A percentile compares a stretch with the other conserved stretches of the same genome.
These are phyloP conservation scores for Trichoderma aggressivum DNA, from an alignment of 2,329 filamentous ascomycete species.

Conservation along the genomic window DNA sequence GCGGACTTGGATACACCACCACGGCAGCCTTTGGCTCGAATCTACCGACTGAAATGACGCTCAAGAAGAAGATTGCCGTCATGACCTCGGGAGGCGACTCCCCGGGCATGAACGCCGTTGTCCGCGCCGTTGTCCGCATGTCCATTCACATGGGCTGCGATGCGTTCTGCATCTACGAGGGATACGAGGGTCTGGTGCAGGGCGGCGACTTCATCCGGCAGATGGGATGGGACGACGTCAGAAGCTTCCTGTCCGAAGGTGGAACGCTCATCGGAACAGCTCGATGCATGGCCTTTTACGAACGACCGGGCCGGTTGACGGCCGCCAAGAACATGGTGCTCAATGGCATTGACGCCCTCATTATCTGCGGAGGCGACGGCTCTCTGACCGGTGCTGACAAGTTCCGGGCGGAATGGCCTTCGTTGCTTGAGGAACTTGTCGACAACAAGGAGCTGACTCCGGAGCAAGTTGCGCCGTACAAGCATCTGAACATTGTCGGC, in stretches of 20 bases:
- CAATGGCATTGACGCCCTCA: slow-evolving; percentile 88
- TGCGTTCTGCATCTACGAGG: slow-evolving; percentile 81
- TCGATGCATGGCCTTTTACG: slow-evolving; percentile 86
- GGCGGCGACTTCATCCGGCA: slow-evolving; percentile 84
- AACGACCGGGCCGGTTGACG: slow-evolving; percentile 75
- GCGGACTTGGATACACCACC: slow-evolving; percentile 3
- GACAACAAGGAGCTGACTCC: slow-evolving; percentile 64
- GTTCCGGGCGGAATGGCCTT: slow-evolving; percentile 90
- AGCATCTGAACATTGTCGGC: slow-evolving; percentile 91
- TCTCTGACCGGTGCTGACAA: slow-evolving; percentile 93
- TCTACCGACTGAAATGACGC: slow-evolving; percentile 38
- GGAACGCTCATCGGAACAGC: slow-evolving; percentile 96
- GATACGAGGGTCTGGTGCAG: slow-evolving; percentile 90
- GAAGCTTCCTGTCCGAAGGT: slow-evolving; percentile 89
- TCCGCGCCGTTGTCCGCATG: slow-evolving; percentile 87
- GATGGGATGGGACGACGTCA: slow-evolving; percentile 90
- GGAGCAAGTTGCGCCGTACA: slow-evolving; percentile 71
- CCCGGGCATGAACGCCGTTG: slow-evolving; percentile 90
- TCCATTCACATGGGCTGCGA: slow-evolving; percentile 81
- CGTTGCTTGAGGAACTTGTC: slow-evolving; percentile 81
- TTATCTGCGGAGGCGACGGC: slow-evolving; percentile 96
- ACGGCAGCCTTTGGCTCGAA: slow-evolving; percentile 19
- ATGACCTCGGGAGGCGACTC: slow-evolving; percentile 95
- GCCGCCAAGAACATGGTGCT: slow-evolving; percentile 94
- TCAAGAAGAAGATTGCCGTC: slow-evolving; percentile 72